Base-by-base conservation (phyloP, 2,329 filamentous ascomycete genomes). In the Diaporthe citriasiana region DNA sequence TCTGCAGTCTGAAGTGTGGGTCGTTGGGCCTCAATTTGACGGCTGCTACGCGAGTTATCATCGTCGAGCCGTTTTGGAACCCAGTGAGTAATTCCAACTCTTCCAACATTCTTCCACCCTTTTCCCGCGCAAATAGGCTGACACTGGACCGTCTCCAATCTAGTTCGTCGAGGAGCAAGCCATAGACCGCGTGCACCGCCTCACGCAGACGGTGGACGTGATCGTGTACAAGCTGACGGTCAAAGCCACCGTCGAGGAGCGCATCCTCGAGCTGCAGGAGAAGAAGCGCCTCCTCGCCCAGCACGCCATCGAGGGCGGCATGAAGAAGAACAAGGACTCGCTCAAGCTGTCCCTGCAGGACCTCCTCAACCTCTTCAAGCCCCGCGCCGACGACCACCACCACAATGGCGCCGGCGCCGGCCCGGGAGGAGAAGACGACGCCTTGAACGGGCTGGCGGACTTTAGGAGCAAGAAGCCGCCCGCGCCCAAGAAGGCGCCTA, bases 31-130 rank as follows among this genome's bases (percentile, higher is more conserved):
- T 99, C 38, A 99, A 99, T 82, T 87, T 99, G 70, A 99, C 97
- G 9, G 97, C 95, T 0, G 97, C 97, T 13, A 97, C 93, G 76
- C 90, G 97, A 25, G 97, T 99, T 4, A 92, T 99, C 70, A 97
- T 99, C 78, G 88, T 99, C 56, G 97, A 99, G 83, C 97, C 97
- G 0, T 99, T 99, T 84, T 99, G 97, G 97, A 99, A 99, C 82
- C 97, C 95, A 3, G 92, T 93, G 87, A 82, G 90, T 86, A 35
- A 15, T 1, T n/a, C 17, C 13, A 25, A 12, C 9, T 4, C 6
- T 40, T 56, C 65, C 63, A 51, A 33, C 25, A 13, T 59, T 27
- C 33, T 53, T 22, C 33, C n/a, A 1, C 12, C 9, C 42, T n/a
- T 4, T 2, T 47, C n/a, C 57, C 25, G 13, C 25, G n/a, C n/a